Evolutionary conservation across 768 basidiomycete species (phyloP), one percentile per base, ranked within the genome.

Genomic region (Kwoniella heveanensis): DNA sequence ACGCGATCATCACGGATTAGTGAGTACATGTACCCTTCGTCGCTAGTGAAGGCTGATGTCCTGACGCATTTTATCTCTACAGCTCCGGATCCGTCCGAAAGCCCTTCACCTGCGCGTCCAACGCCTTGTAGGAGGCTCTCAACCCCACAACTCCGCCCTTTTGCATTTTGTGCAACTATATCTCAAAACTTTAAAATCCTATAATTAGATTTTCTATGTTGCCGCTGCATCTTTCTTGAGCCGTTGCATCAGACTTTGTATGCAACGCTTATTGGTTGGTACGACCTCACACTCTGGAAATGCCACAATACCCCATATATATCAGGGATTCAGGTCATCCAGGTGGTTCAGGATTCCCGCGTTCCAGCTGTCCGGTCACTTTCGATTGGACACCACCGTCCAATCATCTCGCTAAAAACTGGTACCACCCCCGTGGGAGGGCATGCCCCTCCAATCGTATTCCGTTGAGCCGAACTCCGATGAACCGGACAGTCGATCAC

Each of bases 1-100:
- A 76, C 13, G 74, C 74, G 2, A 73, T 76, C 54, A 56, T 72
- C 4, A 47, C 62, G 2, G 71, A 70, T 49, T 76, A 76, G 74
- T 76, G 54, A 68, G 74, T 72, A 29, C n/a, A n/a, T n/a, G n/a
- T 19, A 13, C 32, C 5, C 13, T 6, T 32, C 19, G 30, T 32
- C 32, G 32, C 32, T 32, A 5, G 7, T 32, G 7, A 13, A 32
- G 32, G 32, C 32, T 32, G 32, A 32, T 49, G n/a, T 59, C 6
- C 7, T 19, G 12, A 2, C 17, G 21, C 22, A 26, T 27, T 37
- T 62, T 53, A 57, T 48, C 49, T 44, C 17, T 27, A 27, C 54
- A 73, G 72, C 57, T 47, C 72, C 27, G 69, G 72, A 25, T 50
- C 69, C 12, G 65, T 71, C 57, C 50, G 65, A 29, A 60, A 57